Percentiles rank a stretch among this genome's conserved stretches.
Conservation (phyloP, 441 rosid species). For the Cnidoscolus chayamansa region DNA sequence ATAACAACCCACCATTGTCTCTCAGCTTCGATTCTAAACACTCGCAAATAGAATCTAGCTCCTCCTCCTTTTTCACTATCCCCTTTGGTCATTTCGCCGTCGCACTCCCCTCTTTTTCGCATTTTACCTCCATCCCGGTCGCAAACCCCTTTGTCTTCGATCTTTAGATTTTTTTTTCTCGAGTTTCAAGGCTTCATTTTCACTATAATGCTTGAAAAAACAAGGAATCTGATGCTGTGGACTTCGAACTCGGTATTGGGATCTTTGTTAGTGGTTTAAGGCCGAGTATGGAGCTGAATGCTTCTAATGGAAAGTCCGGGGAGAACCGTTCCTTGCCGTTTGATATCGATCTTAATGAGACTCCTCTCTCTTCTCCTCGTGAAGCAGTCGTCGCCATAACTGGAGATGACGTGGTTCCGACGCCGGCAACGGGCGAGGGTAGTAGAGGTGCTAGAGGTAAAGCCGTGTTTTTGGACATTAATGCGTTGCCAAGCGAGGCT, state of each 20-base stretch:
- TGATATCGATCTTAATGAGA: constrained; percentile 51
- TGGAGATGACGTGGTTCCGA: constrained; percentile 1
- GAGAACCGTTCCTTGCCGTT: constrained; percentile 22
- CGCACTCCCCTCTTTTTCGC: background rate
- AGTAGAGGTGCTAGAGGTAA: constrained; percentile 16
- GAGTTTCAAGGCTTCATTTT: background rate
- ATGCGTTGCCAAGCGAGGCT: constrained; percentile 41
- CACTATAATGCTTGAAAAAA: constrained; percentile 17
- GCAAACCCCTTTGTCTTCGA: background rate
- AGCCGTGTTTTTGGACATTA: constrained; percentile 41
- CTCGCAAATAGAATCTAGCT: background rate
- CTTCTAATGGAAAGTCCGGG: background rate
- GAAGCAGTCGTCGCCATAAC: constrained; percentile 13
- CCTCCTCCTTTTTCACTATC: background rate
- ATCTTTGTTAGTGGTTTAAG: background rate
- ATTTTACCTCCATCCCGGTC: background rate
- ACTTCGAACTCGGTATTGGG: constrained; percentile 1
- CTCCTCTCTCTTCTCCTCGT: constrained; percentile 38
- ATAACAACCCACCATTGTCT: constrained; percentile 10
- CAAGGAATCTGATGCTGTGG: background rate
- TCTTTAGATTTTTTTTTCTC: constrained; percentile 7
- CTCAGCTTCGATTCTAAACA: constrained; percentile 30
- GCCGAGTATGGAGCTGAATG: constrained; percentile 20
- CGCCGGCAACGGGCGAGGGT: background rate
- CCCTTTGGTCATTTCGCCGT: constrained; percentile 10